Conservation (phyloP, 345 rosid genomes). For the Pistacia atlantica region DNA sequence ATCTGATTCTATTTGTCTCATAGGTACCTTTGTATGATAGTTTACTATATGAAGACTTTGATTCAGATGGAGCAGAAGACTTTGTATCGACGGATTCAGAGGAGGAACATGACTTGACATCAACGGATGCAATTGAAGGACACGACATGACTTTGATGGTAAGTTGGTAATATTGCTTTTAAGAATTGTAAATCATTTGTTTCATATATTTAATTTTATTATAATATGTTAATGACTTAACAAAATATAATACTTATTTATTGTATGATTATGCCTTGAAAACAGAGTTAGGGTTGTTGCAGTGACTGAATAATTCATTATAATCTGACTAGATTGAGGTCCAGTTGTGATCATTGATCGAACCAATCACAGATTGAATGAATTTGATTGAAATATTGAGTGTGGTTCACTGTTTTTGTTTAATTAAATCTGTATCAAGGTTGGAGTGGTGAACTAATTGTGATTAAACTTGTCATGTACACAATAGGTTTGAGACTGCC, state of each 20-base stretch:
- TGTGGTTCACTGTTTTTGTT: neutral
- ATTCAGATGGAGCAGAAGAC: slow-evolving; percentile 5
- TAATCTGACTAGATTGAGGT: neutral
- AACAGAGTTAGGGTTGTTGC: neutral
- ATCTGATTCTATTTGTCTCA: neutral
- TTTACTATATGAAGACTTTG: neutral
- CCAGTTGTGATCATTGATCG: neutral
- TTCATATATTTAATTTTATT: neutral
- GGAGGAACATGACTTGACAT: neutral
- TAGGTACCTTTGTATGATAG: slow-evolving; percentile 9
- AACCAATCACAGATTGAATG: neutral
- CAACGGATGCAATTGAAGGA: neutral
- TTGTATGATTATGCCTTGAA: neutral
- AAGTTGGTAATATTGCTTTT: neutral
- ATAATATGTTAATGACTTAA: neutral
- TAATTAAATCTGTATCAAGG: neutral
- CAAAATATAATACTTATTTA: neutral
- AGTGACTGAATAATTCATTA: neutral
- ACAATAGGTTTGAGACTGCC: neutral
- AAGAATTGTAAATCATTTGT: neutral
- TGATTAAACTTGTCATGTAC: neutral
- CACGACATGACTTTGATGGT: slow-evolving; percentile 2
- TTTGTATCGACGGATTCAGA: slow-evolving; percentile 2
- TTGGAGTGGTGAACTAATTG: neutral
- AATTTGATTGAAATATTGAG: too few species aligned